Evolutionary conservation across 441 rosid species (phyloP).

Genomic region (Gossypium davidsonii): DNA sequence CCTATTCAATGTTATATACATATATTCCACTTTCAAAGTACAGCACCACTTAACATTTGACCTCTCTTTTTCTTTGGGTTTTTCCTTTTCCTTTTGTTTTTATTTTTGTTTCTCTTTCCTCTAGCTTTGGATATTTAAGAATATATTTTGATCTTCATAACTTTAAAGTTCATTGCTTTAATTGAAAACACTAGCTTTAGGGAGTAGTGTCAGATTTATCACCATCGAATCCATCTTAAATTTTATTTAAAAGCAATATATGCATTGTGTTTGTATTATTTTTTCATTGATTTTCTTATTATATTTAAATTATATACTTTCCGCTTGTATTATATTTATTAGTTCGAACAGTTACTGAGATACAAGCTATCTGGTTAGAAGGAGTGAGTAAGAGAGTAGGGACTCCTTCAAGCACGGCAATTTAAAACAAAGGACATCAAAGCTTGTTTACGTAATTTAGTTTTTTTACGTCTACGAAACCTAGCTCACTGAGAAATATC

Average conservation of each 20-base stretch:
- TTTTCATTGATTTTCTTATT: neutral
- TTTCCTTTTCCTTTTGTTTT: neutral
- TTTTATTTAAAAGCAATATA: neutral
- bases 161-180: neutral
- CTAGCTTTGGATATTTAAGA: neutral
- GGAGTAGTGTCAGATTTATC: neutral
- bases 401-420: too few species aligned
- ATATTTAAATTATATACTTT: neutral
- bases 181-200: neutral
- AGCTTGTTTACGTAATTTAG: too few species aligned
- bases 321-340: too few species aligned
- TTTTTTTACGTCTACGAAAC: too few species aligned
- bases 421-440: too few species aligned
- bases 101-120: neutral
- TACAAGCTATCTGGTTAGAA: too few species aligned
- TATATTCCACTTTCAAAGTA: neutral
- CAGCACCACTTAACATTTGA: neutral
- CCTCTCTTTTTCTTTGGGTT: neutral
- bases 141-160: neutral
- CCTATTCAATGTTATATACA: neutral
- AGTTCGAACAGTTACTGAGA: too few species aligned
- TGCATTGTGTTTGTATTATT: neutral
- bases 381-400: too few species aligned
- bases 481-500: too few species aligned
- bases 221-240: neutral